Conservation (phyloP, 768 basidiomycete genomes). For the Chalciporus pseudorubinellus region DNA sequence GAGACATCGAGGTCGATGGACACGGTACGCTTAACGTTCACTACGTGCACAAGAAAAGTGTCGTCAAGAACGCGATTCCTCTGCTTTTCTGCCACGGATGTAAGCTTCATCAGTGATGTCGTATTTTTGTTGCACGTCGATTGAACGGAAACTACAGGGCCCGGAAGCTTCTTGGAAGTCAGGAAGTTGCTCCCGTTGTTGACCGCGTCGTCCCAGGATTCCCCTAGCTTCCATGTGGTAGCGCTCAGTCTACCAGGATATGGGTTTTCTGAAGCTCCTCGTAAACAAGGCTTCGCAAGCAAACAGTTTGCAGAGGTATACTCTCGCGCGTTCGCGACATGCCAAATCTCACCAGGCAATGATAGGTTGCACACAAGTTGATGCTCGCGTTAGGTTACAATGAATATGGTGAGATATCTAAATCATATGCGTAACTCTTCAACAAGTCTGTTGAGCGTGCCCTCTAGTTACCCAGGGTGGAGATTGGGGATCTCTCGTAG, state of each 20-base stretch:
- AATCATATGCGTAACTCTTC: neutral
- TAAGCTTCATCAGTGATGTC: slow-evolving; percentile 16
- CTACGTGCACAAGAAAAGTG: slow-evolving; percentile 56
- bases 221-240: slow-evolving; percentile 64
- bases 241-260: slow-evolving; percentile 57
- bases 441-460: neutral
- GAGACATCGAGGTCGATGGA: slow-evolving; percentile 46
- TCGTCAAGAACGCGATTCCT: slow-evolving; percentile 46
- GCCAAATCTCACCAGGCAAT: neutral
- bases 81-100: slow-evolving; percentile 64
- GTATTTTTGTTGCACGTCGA: neutral
- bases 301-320: slow-evolving; percentile 56
- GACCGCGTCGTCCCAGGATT: slow-evolving; percentile 35
- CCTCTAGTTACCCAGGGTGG: slow-evolving; percentile 46
- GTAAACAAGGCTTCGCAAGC: slow-evolving; percentile 46
- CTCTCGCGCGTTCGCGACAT: neutral
- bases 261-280: slow-evolving; percentile 59
- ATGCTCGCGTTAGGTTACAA: slow-evolving; percentile 49
- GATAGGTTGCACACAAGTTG: slow-evolving; percentile 45
- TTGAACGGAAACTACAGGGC: slow-evolving; percentile 42
- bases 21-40: slow-evolving; percentile 53
- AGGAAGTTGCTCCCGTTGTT: slow-evolving; percentile 56
- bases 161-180: slow-evolving; percentile 58
- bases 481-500: slow-evolving; percentile 44
- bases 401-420: slow-evolving; percentile 40